phyloP scores from a whole-genome alignment of 352 stramenopile species.

The Globisporangium lucens region DNA sequence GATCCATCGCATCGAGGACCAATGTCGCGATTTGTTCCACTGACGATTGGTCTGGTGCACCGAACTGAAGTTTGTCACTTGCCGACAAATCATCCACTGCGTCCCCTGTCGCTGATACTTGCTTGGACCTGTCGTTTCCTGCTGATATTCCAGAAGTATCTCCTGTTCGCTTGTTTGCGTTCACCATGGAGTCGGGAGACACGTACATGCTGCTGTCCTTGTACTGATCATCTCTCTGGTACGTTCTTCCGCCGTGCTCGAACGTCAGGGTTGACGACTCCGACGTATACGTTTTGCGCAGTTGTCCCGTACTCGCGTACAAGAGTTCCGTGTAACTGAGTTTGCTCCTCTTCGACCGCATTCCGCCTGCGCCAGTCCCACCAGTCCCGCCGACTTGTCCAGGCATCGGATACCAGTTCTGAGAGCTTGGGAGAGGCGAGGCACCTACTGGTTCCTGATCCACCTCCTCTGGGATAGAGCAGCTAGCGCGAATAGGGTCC shows the following conservation, averaged over 20 bases:
- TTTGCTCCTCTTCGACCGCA: slow-evolving; percentile 57
- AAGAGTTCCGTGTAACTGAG: slow-evolving; percentile 81
- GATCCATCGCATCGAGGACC: slow-evolving; percentile 56
- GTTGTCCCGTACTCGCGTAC: slow-evolving; percentile 73
- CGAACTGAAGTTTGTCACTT: background rate
- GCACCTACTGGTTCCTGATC: slow-evolving; percentile 64
- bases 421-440: slow-evolving; percentile 42
- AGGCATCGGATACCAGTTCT: slow-evolving; percentile 59
- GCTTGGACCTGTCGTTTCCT: slow-evolving; percentile 16
- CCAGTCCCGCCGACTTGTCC: slow-evolving; percentile 32
- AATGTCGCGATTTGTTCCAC: slow-evolving; percentile 47
- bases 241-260: slow-evolving; percentile 65
- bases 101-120: slow-evolving; percentile 16
- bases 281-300: slow-evolving; percentile 78
- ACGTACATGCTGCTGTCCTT: slow-evolving; percentile 81
- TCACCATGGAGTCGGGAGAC: slow-evolving; percentile 36
- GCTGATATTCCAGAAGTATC: background rate
- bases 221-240: slow-evolving; percentile 79
- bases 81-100: background rate
- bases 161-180: slow-evolving; percentile 8
- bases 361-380: slow-evolving; percentile 7
- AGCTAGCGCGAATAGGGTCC: slow-evolving; percentile 81
- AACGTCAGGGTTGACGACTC: slow-evolving; percentile 80
- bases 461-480: slow-evolving; percentile 66
- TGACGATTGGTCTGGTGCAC: slow-evolving; percentile 11